A percentile compares a stretch with the other conserved stretches of the same genome.
phyloP scores from a whole-genome alignment of 1,284 basidiomycete species.

The Inonotus obliquus region DNA sequence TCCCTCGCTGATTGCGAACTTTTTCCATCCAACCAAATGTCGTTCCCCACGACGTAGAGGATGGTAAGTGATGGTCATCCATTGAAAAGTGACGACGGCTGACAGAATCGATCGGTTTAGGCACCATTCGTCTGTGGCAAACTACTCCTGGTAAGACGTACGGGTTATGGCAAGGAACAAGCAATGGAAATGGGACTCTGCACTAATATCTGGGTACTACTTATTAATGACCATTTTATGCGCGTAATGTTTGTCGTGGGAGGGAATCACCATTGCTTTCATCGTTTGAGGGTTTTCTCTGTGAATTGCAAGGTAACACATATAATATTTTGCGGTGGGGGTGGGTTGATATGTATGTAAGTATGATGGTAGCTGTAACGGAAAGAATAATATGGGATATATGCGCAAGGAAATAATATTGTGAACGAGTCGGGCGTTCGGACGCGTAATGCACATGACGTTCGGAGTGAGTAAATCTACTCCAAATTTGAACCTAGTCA shows the following conservation, averaged over 20 bases:
- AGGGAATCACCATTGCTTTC: slow-evolving; percentile 14
- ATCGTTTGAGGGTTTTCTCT: neutral
- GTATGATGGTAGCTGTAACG: neutral
- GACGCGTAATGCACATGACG: neutral
- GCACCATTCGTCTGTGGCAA: slow-evolving; percentile 95
- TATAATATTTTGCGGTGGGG: neutral
- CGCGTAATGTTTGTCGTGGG: slow-evolving; percentile 5
- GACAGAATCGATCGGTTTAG: slow-evolving; percentile 31
- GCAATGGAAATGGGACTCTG: slow-evolving; percentile 37
- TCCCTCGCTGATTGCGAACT: neutral
- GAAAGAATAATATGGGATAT: neutral
- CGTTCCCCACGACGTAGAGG: slow-evolving; percentile 21
- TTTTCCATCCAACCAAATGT: neutral
- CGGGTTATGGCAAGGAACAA: slow-evolving; percentile 83
- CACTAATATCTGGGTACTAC: slow-evolving; percentile 20
- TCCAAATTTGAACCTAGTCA: neutral
- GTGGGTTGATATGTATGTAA: neutral
- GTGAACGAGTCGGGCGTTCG: too few species aligned
- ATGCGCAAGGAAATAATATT: too few species aligned
- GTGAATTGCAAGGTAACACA: neutral
- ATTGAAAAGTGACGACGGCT: too few species aligned
- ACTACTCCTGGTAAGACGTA: slow-evolving; percentile 90
- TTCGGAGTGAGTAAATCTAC: neutral
- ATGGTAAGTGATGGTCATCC: slow-evolving; percentile 29
- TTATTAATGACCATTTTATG: slow-evolving; percentile 16